Percentiles rank a stretch among this genome's conserved stretches.
Conservation (phyloP, 1,284 basidiomycete species). For the Taiwanofungus camphoratus region DNA sequence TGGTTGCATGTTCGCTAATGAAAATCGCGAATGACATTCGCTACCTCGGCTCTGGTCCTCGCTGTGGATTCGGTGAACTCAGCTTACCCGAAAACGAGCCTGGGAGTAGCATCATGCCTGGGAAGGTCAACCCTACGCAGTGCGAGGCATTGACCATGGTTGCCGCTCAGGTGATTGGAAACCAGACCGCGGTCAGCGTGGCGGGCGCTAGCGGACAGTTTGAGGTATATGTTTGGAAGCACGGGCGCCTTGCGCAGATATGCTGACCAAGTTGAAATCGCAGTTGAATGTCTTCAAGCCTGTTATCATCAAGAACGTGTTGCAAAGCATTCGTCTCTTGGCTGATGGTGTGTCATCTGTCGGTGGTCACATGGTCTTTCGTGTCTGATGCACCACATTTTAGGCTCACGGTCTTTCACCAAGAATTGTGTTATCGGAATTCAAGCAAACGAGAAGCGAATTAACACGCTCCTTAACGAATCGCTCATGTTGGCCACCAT, state of each 20-base stretch:
- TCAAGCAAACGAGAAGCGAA: constrained; percentile 92
- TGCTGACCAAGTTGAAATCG: constrained; percentile 3
- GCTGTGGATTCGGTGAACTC: constrained; percentile 95
- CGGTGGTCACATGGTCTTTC: background rate
- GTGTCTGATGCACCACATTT: constrained; percentile 3
- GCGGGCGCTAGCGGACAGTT: constrained; percentile 97
- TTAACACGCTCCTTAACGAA: constrained; percentile 87
- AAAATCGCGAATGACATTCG: constrained; percentile 99
- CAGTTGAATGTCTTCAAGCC: constrained; percentile 99
- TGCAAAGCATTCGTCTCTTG: constrained; percentile 92
- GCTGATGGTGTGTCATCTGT: constrained; percentile 66
- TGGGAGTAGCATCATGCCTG: constrained; percentile 99
- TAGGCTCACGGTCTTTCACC: constrained; percentile 86
- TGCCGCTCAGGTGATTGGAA: constrained; percentile 97
- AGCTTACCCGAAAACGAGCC: constrained; percentile 98
- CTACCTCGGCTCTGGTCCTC: constrained; percentile 95
- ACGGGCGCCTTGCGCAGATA: background rate
- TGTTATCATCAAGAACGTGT: constrained; percentile 95
- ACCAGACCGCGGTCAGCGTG: constrained; percentile 90
- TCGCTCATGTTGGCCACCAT: constrained; percentile 96
- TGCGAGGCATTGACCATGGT: constrained; percentile 99
- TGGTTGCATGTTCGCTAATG: constrained; percentile 93
- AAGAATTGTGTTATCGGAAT: constrained; percentile 98
- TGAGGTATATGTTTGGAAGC: constrained; percentile 52
- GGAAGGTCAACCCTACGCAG: constrained; percentile 99